phyloP scores from a whole-genome alignment of 1,139 yeast genomes.

The Kodamaea plutei region DNA sequence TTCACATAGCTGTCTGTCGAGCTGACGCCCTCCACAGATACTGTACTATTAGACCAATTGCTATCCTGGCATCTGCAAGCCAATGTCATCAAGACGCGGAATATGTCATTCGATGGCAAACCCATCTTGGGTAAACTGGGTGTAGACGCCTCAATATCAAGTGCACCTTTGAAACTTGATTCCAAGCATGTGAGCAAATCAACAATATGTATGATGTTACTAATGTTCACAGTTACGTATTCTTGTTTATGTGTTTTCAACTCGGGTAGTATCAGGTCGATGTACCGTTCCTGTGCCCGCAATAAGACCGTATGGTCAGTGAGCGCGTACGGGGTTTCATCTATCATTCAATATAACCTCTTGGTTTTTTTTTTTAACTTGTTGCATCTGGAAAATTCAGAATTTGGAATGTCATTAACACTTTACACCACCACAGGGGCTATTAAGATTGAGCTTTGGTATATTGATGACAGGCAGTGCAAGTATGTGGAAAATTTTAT shows the following conservation, averaged over 20 bases:
- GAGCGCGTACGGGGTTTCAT: no score
- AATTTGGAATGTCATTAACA: conserved; percentile 14
- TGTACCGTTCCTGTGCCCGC: conserved; percentile 17
- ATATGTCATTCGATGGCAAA: conserved; percentile 23
- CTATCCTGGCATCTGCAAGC: conserved; percentile 24
- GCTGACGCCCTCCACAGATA: conserved; percentile 16
- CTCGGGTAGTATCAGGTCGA: conserved; percentile 26
- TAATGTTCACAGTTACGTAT: conserved; percentile 17
- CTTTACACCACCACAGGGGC: conserved; percentile 19
- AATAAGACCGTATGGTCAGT: conserved; percentile 1
- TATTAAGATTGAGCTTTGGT: conserved; percentile 16
- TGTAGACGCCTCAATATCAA: background rate
- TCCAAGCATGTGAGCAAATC: conserved; percentile 27
- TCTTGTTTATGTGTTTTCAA: conserved; percentile 14
- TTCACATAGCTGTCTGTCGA: conserved; percentile 19
- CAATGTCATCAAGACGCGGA: conserved; percentile 30
- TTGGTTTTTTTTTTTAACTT: no score
- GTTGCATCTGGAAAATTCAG: no score
- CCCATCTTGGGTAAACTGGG: no score
- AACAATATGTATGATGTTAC: conserved; percentile 28
- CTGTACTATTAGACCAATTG: conserved; percentile 21
- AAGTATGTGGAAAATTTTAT: conserved; percentile 22
- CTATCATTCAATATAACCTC: no score
- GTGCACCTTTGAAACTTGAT: conserved; percentile 3
- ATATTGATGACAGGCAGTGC: conserved; percentile 10